These are phyloP conservation scores for Coemansia sp. DNA, from an alignment of 192 early-diverging fungal genomes.

Conservation along the genomic window DNA sequence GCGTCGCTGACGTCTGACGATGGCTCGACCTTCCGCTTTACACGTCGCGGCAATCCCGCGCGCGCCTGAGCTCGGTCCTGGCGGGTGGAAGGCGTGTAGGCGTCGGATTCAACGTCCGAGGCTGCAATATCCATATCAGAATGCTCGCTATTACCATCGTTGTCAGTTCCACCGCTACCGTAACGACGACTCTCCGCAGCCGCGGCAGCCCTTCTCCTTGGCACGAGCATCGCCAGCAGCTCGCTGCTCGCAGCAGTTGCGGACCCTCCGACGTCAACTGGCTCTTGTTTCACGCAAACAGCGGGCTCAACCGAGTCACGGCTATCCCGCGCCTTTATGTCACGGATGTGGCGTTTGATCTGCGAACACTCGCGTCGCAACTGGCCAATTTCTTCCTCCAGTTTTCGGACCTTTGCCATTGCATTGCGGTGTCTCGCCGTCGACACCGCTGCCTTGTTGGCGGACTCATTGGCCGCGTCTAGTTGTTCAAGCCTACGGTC, in stretches of 20 bases:
- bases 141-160: background rate
- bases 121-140: background rate
- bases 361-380: constrained; percentile 36
- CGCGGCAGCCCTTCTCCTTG: constrained; percentile 12
- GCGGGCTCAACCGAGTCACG: background rate
- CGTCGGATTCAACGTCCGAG: constrained; percentile 7
- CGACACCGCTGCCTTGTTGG: constrained; percentile 24
- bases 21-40: constrained; percentile 56
- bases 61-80: background rate
- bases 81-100: background rate
- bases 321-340: constrained; percentile 11
- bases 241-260: background rate
- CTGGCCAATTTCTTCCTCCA: constrained; percentile 21
- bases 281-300: background rate
- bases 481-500: constrained; percentile 28
- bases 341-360: constrained; percentile 29
- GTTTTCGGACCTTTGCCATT: constrained; percentile 16
- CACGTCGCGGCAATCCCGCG: background rate
- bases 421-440: constrained; percentile 48
- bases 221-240: background rate
- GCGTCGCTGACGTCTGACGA: constrained; percentile 71
- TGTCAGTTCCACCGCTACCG: background rate
- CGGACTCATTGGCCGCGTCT: constrained; percentile 19
- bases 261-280: background rate
- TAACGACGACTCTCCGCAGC: constrained; percentile 13